phyloP scores from a whole-genome alignment of 805 yeast species.

The Candida berthetii region DNA sequence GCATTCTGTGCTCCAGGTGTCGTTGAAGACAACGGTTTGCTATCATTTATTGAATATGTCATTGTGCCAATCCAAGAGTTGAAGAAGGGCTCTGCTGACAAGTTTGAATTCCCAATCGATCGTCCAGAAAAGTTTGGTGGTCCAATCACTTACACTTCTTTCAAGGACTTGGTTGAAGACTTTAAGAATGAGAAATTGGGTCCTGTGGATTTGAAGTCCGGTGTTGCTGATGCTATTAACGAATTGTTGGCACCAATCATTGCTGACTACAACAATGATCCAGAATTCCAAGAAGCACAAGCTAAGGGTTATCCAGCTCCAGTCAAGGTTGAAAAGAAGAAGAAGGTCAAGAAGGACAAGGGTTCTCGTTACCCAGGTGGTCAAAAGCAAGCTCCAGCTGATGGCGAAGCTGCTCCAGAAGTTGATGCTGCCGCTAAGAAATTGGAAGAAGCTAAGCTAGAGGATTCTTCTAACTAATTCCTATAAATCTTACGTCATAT shows the following conservation, averaged over 20 bases:
- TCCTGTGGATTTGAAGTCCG: slow-evolving; percentile 91
- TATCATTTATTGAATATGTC: slow-evolving; percentile 81
- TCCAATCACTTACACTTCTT: slow-evolving; percentile 62
- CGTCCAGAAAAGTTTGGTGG: slow-evolving; percentile 99
- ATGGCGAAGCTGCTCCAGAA: slow-evolving; percentile 17
- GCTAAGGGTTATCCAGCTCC: slow-evolving; percentile 82
- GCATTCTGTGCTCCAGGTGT: slow-evolving; percentile 97
- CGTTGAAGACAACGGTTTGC: slow-evolving; percentile 84
- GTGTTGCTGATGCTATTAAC: slow-evolving; percentile 84
- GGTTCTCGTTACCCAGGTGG: slow-evolving; percentile 88
- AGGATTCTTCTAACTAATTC: slow-evolving; percentile 8
- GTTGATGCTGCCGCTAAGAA: slow-evolving; percentile 28
- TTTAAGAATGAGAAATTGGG: slow-evolving; percentile 69
- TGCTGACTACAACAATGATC: slow-evolving; percentile 50
- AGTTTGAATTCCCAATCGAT: slow-evolving; percentile 64
- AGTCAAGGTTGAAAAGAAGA: slow-evolving; percentile 51
- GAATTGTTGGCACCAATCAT: slow-evolving; percentile 79
- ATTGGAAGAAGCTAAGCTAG: slow-evolving; percentile 32
- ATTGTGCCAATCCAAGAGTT: slow-evolving; percentile 82
- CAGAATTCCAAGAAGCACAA: slow-evolving; percentile 72
- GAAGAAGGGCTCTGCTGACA: slow-evolving; percentile 44
- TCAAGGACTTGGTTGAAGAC: slow-evolving; percentile 66
- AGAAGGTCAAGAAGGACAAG: slow-evolving; percentile 77
- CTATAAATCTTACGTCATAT: slow-evolving; percentile 3
- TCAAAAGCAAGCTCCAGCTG: slow-evolving; percentile 17